These are phyloP conservation scores for Pseudogymnoascus sp. DNA, from an alignment of 2,329 filamentous ascomycete genomes.

Conservation along the genomic window DNA sequence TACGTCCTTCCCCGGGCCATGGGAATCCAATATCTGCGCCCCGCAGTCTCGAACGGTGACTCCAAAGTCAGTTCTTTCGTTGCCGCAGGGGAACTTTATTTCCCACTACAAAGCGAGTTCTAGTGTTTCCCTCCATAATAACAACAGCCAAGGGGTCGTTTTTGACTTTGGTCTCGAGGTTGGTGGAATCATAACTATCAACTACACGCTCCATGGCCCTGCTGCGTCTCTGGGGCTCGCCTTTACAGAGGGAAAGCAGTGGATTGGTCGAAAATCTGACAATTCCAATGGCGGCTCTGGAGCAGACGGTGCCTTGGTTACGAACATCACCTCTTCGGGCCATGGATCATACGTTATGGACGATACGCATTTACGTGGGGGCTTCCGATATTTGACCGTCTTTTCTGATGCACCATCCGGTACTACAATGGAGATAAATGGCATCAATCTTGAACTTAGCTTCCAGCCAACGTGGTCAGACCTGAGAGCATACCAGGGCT, in stretches of 20 bases:
- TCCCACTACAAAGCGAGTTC: slow-evolving; percentile 9
- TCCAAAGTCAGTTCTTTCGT: slow-evolving; percentile 37
- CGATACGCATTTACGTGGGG: slow-evolving; percentile 38
- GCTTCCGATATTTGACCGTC: slow-evolving; percentile 44
- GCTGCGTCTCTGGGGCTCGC: slow-evolving; percentile 36
- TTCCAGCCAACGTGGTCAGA: slow-evolving; percentile 36
- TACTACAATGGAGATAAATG: slow-evolving; percentile 22
- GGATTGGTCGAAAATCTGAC: slow-evolving; percentile 39
- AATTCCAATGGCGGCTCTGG: slow-evolving; percentile 39
- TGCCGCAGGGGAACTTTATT: slow-evolving; percentile 27
- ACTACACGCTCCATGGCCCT: slow-evolving; percentile 36
- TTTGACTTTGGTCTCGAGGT: slow-evolving; percentile 54
- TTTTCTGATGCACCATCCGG: neutral
- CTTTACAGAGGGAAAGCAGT: slow-evolving; percentile 41
- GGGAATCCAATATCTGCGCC: slow-evolving; percentile 51
- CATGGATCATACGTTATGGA: slow-evolving; percentile 36
- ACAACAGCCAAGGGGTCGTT: slow-evolving; percentile 44
- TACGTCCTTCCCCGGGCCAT: slow-evolving; percentile 46
- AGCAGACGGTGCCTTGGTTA: slow-evolving; percentile 40
- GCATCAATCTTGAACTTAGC: slow-evolving; percentile 28
- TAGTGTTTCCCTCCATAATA: neutral
- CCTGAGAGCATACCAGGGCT: slow-evolving; percentile 26
- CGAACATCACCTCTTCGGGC: slow-evolving; percentile 29
- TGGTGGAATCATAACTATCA: slow-evolving; percentile 45
- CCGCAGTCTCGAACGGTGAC: slow-evolving; percentile 42